phyloP scores from a whole-genome alignment of 352 stramenopile species.

The Saprolegnia diclina region DNA sequence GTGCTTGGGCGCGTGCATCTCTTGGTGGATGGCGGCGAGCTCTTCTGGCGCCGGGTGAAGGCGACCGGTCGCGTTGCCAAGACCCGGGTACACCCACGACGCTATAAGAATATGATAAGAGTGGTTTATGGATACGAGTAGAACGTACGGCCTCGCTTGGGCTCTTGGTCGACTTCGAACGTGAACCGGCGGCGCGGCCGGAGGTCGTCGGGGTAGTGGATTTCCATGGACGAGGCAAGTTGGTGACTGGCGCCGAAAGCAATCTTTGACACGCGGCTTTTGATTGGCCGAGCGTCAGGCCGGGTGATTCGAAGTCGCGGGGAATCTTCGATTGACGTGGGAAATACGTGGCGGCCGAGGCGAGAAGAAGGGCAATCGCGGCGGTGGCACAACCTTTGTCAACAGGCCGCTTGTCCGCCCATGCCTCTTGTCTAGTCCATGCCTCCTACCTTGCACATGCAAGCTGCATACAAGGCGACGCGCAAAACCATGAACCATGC shows the following conservation, averaged over 20 bases:
- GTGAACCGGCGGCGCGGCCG: constrained; percentile 10
- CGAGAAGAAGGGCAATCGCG: not conserved
- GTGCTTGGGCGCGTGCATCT: constrained; percentile 30
- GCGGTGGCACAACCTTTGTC: too few relatives aligned
- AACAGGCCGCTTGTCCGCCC: too few relatives aligned
- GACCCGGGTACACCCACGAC: constrained; percentile 20
- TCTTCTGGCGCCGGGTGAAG: constrained; percentile 21
- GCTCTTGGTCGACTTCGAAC: constrained; percentile 20
- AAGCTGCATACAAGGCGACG: too few relatives aligned
- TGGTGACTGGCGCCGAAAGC: not conserved
- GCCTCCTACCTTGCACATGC: too few relatives aligned
- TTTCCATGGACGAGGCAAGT: constrained; percentile 13
- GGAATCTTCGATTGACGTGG: not conserved
- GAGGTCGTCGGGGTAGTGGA: not conserved
- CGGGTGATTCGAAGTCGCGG: not conserved
- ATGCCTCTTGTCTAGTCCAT: too few relatives aligned
- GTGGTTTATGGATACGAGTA: too few relatives aligned
- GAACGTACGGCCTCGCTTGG: constrained; percentile 16
- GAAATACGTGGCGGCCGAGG: not conserved
- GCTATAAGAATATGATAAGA: constrained; percentile 10
- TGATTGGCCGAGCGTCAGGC: constrained; percentile 2
- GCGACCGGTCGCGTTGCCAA: not conserved
- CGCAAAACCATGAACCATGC: too few relatives aligned
- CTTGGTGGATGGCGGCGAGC: constrained; percentile 35
- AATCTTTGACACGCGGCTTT: not conserved